These are phyloP conservation scores for Hyphopichia homilentoma DNA, from an alignment of 805 yeast genomes.

Conservation along the genomic window DNA sequence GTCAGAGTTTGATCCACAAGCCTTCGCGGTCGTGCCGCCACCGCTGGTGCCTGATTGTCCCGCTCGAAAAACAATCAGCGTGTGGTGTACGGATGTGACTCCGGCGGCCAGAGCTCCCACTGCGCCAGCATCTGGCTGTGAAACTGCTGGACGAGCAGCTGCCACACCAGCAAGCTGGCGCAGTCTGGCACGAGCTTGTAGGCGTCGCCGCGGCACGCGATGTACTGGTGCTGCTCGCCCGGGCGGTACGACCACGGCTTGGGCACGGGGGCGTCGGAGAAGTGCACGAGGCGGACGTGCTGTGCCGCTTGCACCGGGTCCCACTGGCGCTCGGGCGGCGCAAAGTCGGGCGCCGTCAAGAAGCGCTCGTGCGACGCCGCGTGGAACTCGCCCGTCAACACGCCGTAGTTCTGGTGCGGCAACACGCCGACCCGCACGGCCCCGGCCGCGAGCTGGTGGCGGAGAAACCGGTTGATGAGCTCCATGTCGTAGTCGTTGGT, in stretches of 20 bases:
- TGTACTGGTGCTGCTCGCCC: too few species aligned
- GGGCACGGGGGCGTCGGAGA: slow-evolving; percentile 62
- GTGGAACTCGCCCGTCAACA: slow-evolving; percentile 48
- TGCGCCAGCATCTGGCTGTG: neutral
- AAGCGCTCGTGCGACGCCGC: slow-evolving; percentile 35
- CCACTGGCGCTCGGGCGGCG: slow-evolving; percentile 25
- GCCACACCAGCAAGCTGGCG: slow-evolving; percentile 17
- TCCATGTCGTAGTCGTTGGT: slow-evolving; percentile 54
- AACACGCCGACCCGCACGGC: slow-evolving; percentile 28
- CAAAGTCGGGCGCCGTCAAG: slow-evolving; percentile 33
- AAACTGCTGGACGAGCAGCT: slow-evolving; percentile 22
- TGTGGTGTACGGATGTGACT: too few species aligned
- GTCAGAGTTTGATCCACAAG: too few species aligned
- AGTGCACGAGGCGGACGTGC: slow-evolving; percentile 50
- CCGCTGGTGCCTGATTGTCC: too few species aligned
- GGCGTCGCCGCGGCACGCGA: too few species aligned
- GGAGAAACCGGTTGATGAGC: slow-evolving; percentile 36
- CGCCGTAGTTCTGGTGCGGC: slow-evolving; percentile 52
- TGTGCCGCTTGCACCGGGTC: slow-evolving; percentile 18
- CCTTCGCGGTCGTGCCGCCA: too few species aligned
- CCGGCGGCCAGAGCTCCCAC: too few species aligned
- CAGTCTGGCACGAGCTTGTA: neutral
- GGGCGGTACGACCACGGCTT: slow-evolving; percentile 53
- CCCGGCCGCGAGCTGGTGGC: slow-evolving; percentile 15
- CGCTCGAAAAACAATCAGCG: too few species aligned